Evolutionary conservation across 768 basidiomycete species (phyloP).

Genomic region (Gloeophyllum trabeum): DNA sequence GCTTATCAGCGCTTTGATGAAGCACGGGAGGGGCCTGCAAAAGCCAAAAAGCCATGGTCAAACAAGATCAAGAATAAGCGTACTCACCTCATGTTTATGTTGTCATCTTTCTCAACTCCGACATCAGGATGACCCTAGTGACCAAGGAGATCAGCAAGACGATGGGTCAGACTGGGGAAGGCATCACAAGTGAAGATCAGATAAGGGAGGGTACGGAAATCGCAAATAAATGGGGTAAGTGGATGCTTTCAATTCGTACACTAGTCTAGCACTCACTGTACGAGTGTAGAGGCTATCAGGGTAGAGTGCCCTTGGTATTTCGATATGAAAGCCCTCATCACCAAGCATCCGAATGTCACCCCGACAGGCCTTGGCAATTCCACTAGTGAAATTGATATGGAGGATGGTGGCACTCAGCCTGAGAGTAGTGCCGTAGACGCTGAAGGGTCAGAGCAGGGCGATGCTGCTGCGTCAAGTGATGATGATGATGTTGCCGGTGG

Average conservation of each 20-base stretch:
- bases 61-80: no score
- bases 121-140: background rate
- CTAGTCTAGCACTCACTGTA: background rate
- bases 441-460: background rate
- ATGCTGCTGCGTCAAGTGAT: background rate
- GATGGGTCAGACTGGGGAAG: slow-evolving; percentile 5
- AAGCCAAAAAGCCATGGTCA: no score
- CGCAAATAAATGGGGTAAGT: slow-evolving; percentile 7
- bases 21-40: no score
- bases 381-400: background rate
- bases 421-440: background rate
- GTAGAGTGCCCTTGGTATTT: background rate
- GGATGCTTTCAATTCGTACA: no score
- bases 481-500: background rate
- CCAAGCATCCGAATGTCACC: background rate
- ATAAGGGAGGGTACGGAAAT: slow-evolving; percentile 1
- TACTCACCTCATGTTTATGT: no score
- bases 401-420: background rate
- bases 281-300: background rate
- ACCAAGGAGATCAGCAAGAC: background rate
- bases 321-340: background rate
- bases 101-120: no score
- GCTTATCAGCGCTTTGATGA: no score
- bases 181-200: background rate
- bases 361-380: background rate